phyloP scores from a whole-genome alignment of 2,329 filamentous ascomycete genomes.

The Apiospora marii region DNA sequence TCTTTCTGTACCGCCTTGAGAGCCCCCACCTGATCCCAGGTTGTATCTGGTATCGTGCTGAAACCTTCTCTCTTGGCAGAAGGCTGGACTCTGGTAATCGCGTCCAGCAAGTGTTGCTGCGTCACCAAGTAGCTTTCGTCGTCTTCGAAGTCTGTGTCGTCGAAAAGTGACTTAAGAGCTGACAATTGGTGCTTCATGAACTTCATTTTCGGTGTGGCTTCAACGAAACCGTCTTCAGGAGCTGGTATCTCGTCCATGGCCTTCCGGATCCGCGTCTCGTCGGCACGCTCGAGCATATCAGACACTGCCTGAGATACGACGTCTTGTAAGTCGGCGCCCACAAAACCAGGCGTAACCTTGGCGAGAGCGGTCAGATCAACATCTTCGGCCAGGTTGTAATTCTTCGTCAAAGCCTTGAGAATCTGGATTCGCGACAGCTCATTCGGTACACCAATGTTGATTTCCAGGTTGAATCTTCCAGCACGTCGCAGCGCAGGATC shows the following conservation, averaged over 20 bases:
- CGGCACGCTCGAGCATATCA: slow-evolving; percentile 44
- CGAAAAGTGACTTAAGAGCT: slow-evolving; percentile 21
- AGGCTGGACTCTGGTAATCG: slow-evolving; percentile 78
- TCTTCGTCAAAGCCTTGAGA: slow-evolving; percentile 73
- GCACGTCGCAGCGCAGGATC: slow-evolving; percentile 79
- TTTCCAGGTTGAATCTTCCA: slow-evolving; percentile 82
- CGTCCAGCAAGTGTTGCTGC: slow-evolving; percentile 74
- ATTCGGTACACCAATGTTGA: slow-evolving; percentile 88
- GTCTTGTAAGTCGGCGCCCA: slow-evolving; percentile 85
- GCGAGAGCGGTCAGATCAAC: slow-evolving; percentile 79
- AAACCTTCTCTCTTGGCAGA: slow-evolving; percentile 94
- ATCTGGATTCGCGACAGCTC: slow-evolving; percentile 81
- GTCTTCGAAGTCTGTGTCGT: slow-evolving; percentile 33
- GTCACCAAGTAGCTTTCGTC: slow-evolving; percentile 42
- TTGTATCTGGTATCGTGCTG: slow-evolving; percentile 90
- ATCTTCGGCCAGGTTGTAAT: slow-evolving; percentile 69
- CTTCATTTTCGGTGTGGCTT: slow-evolving; percentile 29
- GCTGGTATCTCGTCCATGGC: slow-evolving; percentile 1
- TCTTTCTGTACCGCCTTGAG: slow-evolving; percentile 80
- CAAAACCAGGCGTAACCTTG: slow-evolving; percentile 88
- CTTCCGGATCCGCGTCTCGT: slow-evolving; percentile 29
- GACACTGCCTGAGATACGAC: slow-evolving; percentile 58
- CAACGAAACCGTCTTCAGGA: neutral
- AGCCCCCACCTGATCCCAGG: slow-evolving; percentile 92
- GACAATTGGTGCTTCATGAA: slow-evolving; percentile 33